Evolutionary conservation across 192 early-diverging fungal species (phyloP).

Genomic region (Phycomyces nitens): DNA sequence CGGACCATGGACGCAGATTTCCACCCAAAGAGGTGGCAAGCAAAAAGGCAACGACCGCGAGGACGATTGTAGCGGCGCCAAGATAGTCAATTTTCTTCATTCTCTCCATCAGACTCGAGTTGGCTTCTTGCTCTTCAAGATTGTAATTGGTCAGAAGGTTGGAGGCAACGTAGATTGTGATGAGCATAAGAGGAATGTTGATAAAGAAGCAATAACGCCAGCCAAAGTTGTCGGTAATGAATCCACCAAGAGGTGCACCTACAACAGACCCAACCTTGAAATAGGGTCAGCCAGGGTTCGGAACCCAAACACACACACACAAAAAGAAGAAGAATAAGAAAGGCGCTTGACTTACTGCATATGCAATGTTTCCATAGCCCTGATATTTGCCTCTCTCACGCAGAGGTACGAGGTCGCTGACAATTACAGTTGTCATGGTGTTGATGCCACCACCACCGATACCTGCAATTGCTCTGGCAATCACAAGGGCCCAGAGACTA

Average conservation of each 20-base stretch:
- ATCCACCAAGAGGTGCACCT: slow-evolving; percentile 62
- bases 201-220: slow-evolving; percentile 77
- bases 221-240: slow-evolving; percentile 54
- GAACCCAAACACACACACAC: neutral
- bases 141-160: slow-evolving; percentile 41
- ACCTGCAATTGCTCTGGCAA: slow-evolving; percentile 69
- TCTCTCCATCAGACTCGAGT: slow-evolving; percentile 38
- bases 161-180: slow-evolving; percentile 44
- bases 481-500: slow-evolving; percentile 48
- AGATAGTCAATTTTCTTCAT: slow-evolving; percentile 49
- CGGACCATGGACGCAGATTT: slow-evolving; percentile 46
- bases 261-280: slow-evolving; percentile 45
- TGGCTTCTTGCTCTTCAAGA: slow-evolving; percentile 20
- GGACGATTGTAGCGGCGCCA: slow-evolving; percentile 42
- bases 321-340: neutral
- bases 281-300: neutral
- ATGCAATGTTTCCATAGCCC: slow-evolving; percentile 32
- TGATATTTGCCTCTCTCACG: slow-evolving; percentile 62
- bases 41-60: slow-evolving; percentile 40
- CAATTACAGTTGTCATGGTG: slow-evolving; percentile 63
- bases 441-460: slow-evolving; percentile 65
- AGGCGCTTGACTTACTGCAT: slow-evolving; percentile 12
- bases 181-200: slow-evolving; percentile 66
- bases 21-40: slow-evolving; percentile 57
- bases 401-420: slow-evolving; percentile 68